These are phyloP conservation scores for Trichoderma oligosporum DNA, from an alignment of 2,329 filamentous ascomycete genomes.

Conservation along the genomic window DNA sequence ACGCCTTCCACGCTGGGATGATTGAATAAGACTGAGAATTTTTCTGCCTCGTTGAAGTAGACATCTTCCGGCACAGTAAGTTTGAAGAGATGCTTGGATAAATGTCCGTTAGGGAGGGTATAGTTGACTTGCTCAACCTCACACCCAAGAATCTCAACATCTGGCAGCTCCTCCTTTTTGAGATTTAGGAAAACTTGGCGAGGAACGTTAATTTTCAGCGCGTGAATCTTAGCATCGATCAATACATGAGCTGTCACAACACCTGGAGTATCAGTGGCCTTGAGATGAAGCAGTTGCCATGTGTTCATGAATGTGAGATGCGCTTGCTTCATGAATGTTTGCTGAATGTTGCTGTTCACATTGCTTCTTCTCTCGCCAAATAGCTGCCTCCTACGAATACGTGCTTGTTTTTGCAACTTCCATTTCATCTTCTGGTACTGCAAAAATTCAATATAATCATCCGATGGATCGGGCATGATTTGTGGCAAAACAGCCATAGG, in stretches of 20 bases:
- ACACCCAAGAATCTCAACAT: slow-evolving; percentile 82
- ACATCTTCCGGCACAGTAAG: slow-evolving; percentile 83
- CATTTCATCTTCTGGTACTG: slow-evolving; percentile 98
- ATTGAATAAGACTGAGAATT: slow-evolving; percentile 78
- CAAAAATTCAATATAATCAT: slow-evolving; percentile 85
- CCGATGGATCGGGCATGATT: slow-evolving; percentile 76
- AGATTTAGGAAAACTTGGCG: slow-evolving; percentile 89
- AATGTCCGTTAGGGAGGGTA: slow-evolving; percentile 90
- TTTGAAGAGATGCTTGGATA: slow-evolving; percentile 91
- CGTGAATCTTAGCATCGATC: slow-evolving; percentile 89
- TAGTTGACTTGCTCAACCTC: slow-evolving; percentile 90
- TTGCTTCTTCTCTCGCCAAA: slow-evolving; percentile 76
- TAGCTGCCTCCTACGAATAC: slow-evolving; percentile 78
- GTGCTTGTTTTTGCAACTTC: slow-evolving; percentile 93
- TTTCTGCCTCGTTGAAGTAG: slow-evolving; percentile 80
- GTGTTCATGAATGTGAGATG: slow-evolving; percentile 85
- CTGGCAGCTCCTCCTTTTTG: slow-evolving; percentile 79
- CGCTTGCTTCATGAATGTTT: slow-evolving; percentile 84
- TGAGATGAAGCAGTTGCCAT: slow-evolving; percentile 91
- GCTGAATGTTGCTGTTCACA: slow-evolving; percentile 53
- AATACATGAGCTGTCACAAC: slow-evolving; percentile 85
- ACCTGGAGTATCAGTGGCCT: slow-evolving; percentile 76
- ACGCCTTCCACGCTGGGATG: slow-evolving; percentile 95
- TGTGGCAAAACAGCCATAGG: slow-evolving; percentile 79
- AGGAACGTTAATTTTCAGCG: slow-evolving; percentile 82